Evolutionary conservation across 2,329 filamentous ascomycete genomes (phyloP).

Genomic region (Tolypocladium cylindrosporum): DNA sequence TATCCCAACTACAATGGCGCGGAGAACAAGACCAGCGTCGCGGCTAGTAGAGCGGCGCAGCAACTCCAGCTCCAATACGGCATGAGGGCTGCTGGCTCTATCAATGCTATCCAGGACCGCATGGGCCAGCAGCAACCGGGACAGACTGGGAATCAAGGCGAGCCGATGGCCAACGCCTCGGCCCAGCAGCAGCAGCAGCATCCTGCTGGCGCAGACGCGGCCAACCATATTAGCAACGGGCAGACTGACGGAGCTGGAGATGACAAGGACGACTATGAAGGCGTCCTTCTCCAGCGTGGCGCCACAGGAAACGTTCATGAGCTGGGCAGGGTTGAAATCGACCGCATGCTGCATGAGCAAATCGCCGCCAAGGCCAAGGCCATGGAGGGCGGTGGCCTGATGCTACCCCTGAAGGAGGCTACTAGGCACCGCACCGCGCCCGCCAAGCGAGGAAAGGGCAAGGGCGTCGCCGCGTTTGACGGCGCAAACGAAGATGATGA

Average conservation of each 20-base stretch:
- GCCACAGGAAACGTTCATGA: constrained; percentile 42
- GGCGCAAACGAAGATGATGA: constrained; percentile 52
- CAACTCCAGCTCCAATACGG: constrained; percentile 53
- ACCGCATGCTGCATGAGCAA: constrained; percentile 58
- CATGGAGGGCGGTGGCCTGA: constrained; percentile 67
- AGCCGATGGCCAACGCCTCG: neutral
- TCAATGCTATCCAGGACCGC: constrained; percentile 48
- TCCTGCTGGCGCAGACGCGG: constrained; percentile 18
- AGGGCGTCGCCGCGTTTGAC: constrained; percentile 44
- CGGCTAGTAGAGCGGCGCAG: constrained; percentile 44
- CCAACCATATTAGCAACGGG: constrained; percentile 24
- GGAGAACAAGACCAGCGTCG: constrained; percentile 28
- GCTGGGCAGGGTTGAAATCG: constrained; percentile 54
- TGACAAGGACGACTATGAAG: constrained; percentile 43
- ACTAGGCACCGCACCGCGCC: constrained; percentile 19
- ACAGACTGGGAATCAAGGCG: constrained; percentile 18
- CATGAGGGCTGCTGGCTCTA: constrained; percentile 52
- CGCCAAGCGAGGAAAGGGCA: constrained; percentile 11
- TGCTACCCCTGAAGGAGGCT: constrained; percentile 58
- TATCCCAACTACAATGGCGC: constrained; percentile 22
- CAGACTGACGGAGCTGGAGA: constrained; percentile 66
- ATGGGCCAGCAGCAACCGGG: constrained; percentile 20
- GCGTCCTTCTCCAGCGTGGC: constrained; percentile 48
- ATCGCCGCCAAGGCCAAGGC: constrained; percentile 55
- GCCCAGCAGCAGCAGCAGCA: constrained; percentile 14